Evolutionary conservation across 2,329 filamentous ascomycete species (phyloP).

Genomic region (Colletotrichum navitas): DNA sequence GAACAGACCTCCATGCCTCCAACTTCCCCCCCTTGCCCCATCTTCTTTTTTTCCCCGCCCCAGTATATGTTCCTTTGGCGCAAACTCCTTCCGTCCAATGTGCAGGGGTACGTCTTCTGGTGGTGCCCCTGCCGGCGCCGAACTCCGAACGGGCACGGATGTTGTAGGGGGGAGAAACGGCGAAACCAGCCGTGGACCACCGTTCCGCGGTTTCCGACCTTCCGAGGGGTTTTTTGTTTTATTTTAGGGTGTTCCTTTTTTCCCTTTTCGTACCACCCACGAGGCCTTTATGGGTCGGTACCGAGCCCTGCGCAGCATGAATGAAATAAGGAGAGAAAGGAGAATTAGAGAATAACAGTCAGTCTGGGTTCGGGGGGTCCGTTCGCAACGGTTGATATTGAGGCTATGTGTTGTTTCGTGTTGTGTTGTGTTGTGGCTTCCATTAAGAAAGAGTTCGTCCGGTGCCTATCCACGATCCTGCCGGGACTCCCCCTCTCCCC

Average conservation of each 20-base stretch:
- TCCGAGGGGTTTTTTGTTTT: background rate
- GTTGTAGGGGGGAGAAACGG: too few species aligned
- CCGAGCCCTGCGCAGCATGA: background rate
- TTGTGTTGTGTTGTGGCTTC: background rate
- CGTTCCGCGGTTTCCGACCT: background rate
- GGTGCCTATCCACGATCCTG: background rate
- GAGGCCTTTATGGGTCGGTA: background rate
- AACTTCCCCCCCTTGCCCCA: too few species aligned
- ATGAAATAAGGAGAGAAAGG: background rate
- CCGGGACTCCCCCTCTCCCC: background rate
- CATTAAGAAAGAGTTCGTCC: background rate
- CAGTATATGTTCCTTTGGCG: background rate
- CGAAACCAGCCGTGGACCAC: background rate
- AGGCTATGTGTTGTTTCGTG: too few species aligned
- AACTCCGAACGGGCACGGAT: background rate
- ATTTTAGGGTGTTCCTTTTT: too few species aligned
- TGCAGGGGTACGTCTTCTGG: background rate
- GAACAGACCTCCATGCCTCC: background rate
- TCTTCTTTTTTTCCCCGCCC: background rate
- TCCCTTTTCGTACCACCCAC: background rate
- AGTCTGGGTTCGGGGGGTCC: background rate
- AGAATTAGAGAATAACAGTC: background rate
- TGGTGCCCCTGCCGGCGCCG: too few species aligned
- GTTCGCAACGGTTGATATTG: background rate
- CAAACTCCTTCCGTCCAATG: background rate